Evolutionary conservation across 345 rosid genomes (phyloP).

Genomic region (Brassica carinata): DNA sequence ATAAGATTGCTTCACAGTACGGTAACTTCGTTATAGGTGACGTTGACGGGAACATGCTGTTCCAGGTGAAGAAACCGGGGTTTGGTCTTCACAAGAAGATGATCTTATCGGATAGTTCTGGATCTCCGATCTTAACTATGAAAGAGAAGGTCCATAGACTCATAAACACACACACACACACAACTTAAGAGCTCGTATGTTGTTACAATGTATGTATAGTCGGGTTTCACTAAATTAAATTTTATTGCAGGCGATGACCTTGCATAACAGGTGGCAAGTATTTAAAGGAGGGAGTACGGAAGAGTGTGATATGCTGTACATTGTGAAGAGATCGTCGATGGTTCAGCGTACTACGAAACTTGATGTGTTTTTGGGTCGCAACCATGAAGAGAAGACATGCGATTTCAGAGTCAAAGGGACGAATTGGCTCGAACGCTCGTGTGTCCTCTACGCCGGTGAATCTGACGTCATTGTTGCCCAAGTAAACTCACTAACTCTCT

Average conservation of each 20-base stretch:
- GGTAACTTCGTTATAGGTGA: conserved; percentile 49
- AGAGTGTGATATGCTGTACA: conserved; percentile 51
- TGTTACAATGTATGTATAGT: neutral
- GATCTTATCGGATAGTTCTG: conserved; percentile 37
- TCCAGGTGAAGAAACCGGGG: conserved; percentile 39
- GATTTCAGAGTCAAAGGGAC: conserved; percentile 55
- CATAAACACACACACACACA: neutral
- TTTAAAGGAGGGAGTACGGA: conserved; percentile 61
- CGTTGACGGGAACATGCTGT: conserved; percentile 42
- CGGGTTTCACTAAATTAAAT: neutral
- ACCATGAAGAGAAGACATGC: conserved; percentile 41
- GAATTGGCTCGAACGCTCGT: conserved; percentile 43
- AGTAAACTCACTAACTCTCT: conserved; percentile 28
- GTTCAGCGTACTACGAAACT: conserved; percentile 45
- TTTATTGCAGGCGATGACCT: conserved; percentile 40
- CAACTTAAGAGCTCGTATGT: neutral
- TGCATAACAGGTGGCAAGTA: conserved; percentile 55
- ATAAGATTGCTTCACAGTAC: conserved; percentile 34
- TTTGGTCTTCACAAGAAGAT: conserved; percentile 39
- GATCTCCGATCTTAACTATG: conserved; percentile 41
- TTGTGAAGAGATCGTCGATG: conserved; percentile 48
- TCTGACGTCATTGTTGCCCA: conserved; percentile 51
- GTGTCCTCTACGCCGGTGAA: conserved; percentile 53
- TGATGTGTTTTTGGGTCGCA: conserved; percentile 55
- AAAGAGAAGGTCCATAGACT: conserved; percentile 34